phyloP scores from a whole-genome alignment of 1,139 yeast species.

The Citeromyces hawaiiensis region DNA sequence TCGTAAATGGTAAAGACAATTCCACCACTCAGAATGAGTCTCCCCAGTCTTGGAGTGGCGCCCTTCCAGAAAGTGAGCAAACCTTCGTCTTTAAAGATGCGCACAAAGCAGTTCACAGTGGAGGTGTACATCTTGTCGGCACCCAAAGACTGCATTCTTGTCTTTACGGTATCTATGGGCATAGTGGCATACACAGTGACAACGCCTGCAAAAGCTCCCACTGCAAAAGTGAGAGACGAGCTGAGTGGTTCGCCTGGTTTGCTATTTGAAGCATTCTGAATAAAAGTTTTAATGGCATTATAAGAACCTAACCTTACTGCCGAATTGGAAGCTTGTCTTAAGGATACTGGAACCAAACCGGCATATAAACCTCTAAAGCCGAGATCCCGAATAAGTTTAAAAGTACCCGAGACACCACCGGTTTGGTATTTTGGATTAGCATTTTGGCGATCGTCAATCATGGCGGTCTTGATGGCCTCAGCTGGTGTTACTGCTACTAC shows the following conservation, averaged over 20 bases:
- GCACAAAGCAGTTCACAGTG: slow-evolving; percentile 70
- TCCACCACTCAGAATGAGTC: slow-evolving; percentile 88
- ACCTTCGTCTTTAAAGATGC: slow-evolving; percentile 83
- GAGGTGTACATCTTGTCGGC: slow-evolving; percentile 59
- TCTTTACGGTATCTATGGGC: slow-evolving; percentile 97
- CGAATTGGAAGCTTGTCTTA: slow-evolving; percentile 93
- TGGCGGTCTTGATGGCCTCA: slow-evolving; percentile 91
- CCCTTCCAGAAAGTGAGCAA: slow-evolving; percentile 92
- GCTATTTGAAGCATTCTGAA: slow-evolving; percentile 59
- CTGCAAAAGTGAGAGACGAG: slow-evolving; percentile 67
- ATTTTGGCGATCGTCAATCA: slow-evolving; percentile 83
- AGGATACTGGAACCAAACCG: slow-evolving; percentile 83
- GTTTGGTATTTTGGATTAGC: slow-evolving; percentile 64
- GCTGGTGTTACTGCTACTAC: slow-evolving; percentile 93
- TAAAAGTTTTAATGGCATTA: slow-evolving; percentile 69
- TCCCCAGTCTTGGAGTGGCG: slow-evolving; percentile 91
- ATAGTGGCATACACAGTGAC: slow-evolving; percentile 92
- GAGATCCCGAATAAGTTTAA: slow-evolving; percentile 55
- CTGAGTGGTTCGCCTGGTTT: slow-evolving; percentile 66
- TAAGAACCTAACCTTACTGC: slow-evolving; percentile 91
- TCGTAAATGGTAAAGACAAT: slow-evolving; percentile 92
- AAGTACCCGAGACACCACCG: slow-evolving; percentile 50
- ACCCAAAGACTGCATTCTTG: slow-evolving; percentile 92
- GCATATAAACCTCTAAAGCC: slow-evolving; percentile 79
- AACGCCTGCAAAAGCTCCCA: slow-evolving; percentile 88